phyloP scores from a whole-genome alignment of 2,329 filamentous ascomycete species.

The Eutypa lata region DNA sequence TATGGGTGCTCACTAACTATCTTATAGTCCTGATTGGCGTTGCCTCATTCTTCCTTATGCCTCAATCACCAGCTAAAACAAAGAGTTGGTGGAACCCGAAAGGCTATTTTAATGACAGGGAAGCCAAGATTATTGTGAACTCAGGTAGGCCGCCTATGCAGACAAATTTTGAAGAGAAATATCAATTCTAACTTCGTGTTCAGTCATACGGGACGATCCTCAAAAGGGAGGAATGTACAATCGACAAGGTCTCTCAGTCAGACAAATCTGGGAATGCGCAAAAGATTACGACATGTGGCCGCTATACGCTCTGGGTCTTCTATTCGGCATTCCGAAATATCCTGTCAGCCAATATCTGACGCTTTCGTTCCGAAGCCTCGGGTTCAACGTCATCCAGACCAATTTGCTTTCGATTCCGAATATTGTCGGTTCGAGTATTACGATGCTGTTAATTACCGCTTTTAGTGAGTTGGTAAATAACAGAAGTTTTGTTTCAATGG shows the following conservation, averaged over 20 bases:
- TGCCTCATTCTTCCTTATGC: conserved; percentile 54
- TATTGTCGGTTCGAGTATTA: conserved; percentile 44
- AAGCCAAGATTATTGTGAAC: conserved; percentile 67
- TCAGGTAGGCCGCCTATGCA: conserved; percentile 23
- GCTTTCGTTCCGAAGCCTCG: conserved; percentile 20
- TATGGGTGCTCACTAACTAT: conserved; percentile 36
- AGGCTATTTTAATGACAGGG: conserved; percentile 62
- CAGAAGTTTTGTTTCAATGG: conserved; percentile 45
- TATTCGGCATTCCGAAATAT: conserved; percentile 44
- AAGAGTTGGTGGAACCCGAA: conserved; percentile 50
- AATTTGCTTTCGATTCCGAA: conserved; percentile 52
- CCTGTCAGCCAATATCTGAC: conserved; percentile 33
- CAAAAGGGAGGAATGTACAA: conserved; percentile 49
- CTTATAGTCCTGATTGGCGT: conserved; percentile 44
- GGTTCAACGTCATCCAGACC: conserved; percentile 42
- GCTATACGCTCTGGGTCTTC: conserved; percentile 18
- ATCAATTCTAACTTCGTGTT: conserved; percentile 7
- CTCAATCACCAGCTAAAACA: conserved; percentile 61
- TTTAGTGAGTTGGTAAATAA: conserved; percentile 48
- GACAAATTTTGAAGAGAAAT: background rate
- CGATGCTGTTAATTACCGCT: conserved; percentile 47
- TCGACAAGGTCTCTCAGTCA: conserved; percentile 42
- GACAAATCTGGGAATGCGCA: conserved; percentile 42
- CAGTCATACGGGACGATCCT: conserved; percentile 53
- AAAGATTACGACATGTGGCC: conserved; percentile 54